A percentile compares a stretch with the other conserved stretches of the same genome.
These are phyloP conservation scores for Nicotiana tabacum DNA, from an alignment of 257 asterid genomes.

Conservation along the genomic window DNA sequence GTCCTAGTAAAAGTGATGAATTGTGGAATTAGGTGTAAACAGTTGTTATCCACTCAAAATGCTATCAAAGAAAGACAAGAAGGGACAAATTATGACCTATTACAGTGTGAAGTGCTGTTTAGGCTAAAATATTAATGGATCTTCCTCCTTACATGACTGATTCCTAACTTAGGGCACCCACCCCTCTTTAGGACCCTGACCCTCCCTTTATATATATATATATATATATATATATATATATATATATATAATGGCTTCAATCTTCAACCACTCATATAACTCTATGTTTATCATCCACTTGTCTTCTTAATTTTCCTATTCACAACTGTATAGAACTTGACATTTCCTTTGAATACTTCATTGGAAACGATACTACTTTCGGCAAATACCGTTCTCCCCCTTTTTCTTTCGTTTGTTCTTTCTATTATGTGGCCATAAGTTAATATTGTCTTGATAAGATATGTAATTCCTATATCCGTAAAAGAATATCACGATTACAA, in stretches of 20 bases:
- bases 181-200: not conserved
- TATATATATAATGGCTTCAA: not conserved
- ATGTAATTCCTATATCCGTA: not conserved
- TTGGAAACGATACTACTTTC: not conserved
- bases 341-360: not conserved
- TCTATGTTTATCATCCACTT: not conserved
- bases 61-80: not conserved
- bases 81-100: slow-evolving; percentile 4
- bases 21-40: slow-evolving; percentile 12
- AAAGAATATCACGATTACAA: not conserved
- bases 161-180: slow-evolving; percentile 12
- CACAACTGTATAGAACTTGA: not conserved
- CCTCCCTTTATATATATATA: not conserved
- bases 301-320: slow-evolving; percentile 6
- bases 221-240: not conserved
- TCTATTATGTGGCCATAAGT: not conserved
- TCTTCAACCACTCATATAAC: slow-evolving; percentile 1
- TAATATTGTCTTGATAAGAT: not conserved
- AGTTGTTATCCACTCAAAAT: slow-evolving; percentile 11
- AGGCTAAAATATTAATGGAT: not conserved
- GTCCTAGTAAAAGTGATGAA: not conserved
- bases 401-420: not conserved
- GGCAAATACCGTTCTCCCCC: not conserved
- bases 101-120: not conserved
- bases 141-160: slow-evolving; percentile 1